Evolutionary conservation across 1,284 basidiomycete species (phyloP).

Genomic region (Tilletia indica): DNA sequence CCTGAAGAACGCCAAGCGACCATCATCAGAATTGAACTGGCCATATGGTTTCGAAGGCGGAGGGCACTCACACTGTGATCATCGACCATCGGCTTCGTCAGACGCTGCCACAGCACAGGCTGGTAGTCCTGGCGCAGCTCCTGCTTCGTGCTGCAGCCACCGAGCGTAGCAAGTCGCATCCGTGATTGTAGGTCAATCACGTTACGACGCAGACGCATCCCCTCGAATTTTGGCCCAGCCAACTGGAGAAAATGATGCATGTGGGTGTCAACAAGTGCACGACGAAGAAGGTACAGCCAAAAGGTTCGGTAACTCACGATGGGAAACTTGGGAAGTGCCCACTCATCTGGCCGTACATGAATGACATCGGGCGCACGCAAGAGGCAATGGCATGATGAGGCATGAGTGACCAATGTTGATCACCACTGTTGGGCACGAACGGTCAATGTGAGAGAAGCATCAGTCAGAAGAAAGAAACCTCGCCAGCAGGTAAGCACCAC

Average conservation of each 20-base stretch:
- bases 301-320: conserved; percentile 25
- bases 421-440: conserved; percentile 57
- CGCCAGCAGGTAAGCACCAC: neutral
- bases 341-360: conserved; percentile 34
- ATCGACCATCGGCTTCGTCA: conserved; percentile 74
- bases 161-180: conserved; percentile 90
- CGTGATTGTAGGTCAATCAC: conserved; percentile 87
- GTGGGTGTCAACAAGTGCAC: too few relatives aligned
- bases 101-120: conserved; percentile 74
- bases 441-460: neutral
- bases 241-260: conserved; percentile 61
- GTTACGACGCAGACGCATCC: conserved; percentile 74
- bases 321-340: conserved; percentile 31
- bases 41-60: neutral
- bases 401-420: conserved; percentile 95
- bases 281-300: neutral
- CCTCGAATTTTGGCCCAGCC: conserved; percentile 96
- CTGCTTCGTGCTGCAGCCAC: conserved; percentile 65
- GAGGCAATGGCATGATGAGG: conserved; percentile 89
- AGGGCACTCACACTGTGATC: conserved; percentile 60
- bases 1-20: conserved; percentile 59
- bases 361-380: conserved; percentile 64
- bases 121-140: conserved; percentile 90
- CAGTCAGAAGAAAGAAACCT: neutral
- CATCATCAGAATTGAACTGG: neutral